Conservation (phyloP, 192 early-diverging fungal genomes). For the Coemansia sp. region DNA sequence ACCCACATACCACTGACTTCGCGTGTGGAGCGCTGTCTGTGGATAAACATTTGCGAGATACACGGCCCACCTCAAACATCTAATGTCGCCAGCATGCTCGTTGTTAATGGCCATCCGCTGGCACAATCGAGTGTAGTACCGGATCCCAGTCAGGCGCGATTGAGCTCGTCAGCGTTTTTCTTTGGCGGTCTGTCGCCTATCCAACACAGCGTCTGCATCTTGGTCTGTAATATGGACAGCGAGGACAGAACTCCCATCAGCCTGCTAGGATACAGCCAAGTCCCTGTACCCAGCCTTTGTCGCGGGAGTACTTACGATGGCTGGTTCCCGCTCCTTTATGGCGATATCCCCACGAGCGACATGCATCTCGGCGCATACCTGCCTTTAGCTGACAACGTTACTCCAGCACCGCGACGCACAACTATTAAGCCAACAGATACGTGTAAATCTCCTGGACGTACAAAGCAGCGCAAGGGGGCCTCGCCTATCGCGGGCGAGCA, state of each 20-base stretch:
- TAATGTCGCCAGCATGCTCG: constrained; percentile 18
- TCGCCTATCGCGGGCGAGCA: background rate
- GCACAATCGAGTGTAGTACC: constrained; percentile 24
- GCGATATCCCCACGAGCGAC: constrained; percentile 18
- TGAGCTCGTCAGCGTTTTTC: constrained; percentile 20
- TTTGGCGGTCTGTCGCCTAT: constrained; percentile 45
- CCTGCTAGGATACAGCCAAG: constrained; percentile 41
- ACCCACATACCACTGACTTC: constrained; percentile 14
- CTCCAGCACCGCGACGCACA: background rate
- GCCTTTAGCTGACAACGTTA: constrained; percentile 20
- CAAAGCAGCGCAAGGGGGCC: background rate
- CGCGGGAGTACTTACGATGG: constrained; percentile 45
- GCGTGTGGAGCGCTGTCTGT: constrained; percentile 45
- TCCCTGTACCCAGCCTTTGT: constrained; percentile 38
- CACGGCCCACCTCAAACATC: constrained; percentile 16
- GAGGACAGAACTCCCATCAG: background rate
- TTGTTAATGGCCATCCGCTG: constrained; percentile 35
- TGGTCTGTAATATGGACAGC: constrained; percentile 4
- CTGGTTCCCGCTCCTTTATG: constrained; percentile 52
- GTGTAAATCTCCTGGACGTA: background rate
- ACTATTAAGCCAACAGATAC: background rate
- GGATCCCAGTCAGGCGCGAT: constrained; percentile 8
- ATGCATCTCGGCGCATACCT: constrained; percentile 15
- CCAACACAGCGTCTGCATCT: constrained; percentile 14
- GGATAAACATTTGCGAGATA: constrained; percentile 42